These are phyloP conservation scores for Croton laevigatus DNA, from an alignment of 441 rosid genomes.

Conservation along the genomic window DNA sequence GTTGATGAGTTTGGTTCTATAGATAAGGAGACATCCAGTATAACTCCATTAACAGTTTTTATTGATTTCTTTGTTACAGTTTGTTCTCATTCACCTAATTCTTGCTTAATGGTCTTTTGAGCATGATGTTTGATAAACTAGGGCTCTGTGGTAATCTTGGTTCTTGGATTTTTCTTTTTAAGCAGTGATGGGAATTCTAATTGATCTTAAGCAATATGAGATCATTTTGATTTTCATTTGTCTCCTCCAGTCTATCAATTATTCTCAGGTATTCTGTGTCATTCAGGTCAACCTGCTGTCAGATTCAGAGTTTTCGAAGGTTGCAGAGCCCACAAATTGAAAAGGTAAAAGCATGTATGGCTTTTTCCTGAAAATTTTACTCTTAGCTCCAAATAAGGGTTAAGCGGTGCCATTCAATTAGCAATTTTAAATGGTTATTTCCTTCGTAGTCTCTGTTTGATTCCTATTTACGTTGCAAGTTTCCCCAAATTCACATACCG, in stretches of 20 bases:
- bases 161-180: background rate
- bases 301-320: conserved; percentile 42
- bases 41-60: background rate
- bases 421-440: background rate
- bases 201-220: background rate
- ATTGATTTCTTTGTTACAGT: background rate
- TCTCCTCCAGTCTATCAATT: conserved; percentile 5
- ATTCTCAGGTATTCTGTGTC: conserved; percentile 19
- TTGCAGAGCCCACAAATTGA: conserved; percentile 29
- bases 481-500: background rate
- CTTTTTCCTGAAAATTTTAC: conserved; percentile 1
- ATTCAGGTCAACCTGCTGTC: conserved; percentile 51
- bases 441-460: background rate
- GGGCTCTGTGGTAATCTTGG: background rate
- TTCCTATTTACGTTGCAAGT: background rate
- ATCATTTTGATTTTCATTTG: conserved; percentile 14
- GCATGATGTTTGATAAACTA: background rate
- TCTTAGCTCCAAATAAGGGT: background rate
- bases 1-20: background rate
- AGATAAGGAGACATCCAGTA: background rate
- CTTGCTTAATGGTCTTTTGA: background rate
- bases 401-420: background rate
- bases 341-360: conserved; percentile 2
- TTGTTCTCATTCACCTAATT: background rate
- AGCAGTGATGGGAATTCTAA: conserved; percentile 5